Evolutionary conservation across 1,284 basidiomycete species (phyloP), one percentile per base, ranked within the genome.

Genomic region (Golubevia sp.): DNA sequence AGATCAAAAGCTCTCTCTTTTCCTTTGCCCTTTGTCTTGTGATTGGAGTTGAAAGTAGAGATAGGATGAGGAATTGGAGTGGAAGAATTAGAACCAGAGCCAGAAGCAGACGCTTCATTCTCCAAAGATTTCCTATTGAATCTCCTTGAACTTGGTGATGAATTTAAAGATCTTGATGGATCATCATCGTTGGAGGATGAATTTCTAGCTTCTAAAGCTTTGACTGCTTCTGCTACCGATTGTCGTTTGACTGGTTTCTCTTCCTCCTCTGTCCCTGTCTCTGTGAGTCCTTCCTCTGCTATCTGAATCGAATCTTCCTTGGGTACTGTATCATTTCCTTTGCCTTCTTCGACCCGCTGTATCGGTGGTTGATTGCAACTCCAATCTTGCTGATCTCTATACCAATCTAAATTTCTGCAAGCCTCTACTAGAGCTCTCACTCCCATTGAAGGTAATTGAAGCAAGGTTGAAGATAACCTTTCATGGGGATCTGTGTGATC

Each of bases 371-470:
- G n/a, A n/a, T n/a, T n/a, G n/a, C n/a, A n/a, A n/a, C n/a, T n/a
- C n/a, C n/a, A n/a, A n/a, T n/a, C n/a, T 11, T 26, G 50, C 11
- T 23, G 50, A 52, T 23, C 25, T 13, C 63, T 65, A 48, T 74
- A 44, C 74, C 74, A 76, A n/a, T 74, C 66, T 44, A 74, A 55
- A n/a, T 62, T 60, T 24, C 72, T 64, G 55, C 62, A 74, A 0
- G 70, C 68, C 27, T 74, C 74, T n/a, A 73, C 51, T 13, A 76
- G 62, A 2, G 74, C 74, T 49, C 64, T 67, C 49, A 76, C 61
- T 62, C 67, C 71, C n/a, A 70, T 65, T 51, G 74, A 65, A 15
- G 74, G 74, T 3, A 76, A 63, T 49, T 71, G 70, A 48, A 76
- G 48, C 21, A 68, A 68, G 56, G 65, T 72, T 8, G 72, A 67